Evolutionary conservation across 2,329 filamentous ascomycete genomes (phyloP).

Genomic region (Fusarium zealandicum): DNA sequence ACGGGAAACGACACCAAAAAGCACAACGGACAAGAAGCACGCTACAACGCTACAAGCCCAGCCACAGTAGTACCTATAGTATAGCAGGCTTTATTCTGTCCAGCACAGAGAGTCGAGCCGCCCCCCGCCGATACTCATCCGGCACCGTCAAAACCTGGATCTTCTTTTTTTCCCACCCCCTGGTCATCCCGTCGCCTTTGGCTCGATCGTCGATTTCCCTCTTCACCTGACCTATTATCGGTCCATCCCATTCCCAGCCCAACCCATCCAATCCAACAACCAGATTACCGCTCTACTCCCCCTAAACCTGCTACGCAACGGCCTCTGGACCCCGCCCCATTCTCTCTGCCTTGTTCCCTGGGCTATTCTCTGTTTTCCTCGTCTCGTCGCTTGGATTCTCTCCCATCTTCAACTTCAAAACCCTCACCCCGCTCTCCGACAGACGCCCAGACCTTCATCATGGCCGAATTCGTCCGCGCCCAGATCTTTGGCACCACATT

Average conservation of each 20-base stretch:
- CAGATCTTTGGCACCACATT: conserved; percentile 99
- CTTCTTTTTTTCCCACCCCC: conserved; percentile 30
- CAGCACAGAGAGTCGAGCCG: conserved; percentile 12
- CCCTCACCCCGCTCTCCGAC: conserved; percentile 6
- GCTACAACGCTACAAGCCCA: background rate
- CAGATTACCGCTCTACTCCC: conserved; percentile 22
- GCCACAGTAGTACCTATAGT: too few relatives aligned
- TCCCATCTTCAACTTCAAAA: conserved; percentile 17
- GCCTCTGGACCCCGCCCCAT: conserved; percentile 11
- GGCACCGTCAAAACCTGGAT: conserved; percentile 25
- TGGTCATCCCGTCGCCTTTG: conserved; percentile 24
- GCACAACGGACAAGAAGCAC: conserved; percentile 3
- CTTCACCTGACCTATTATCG: conserved; percentile 37
- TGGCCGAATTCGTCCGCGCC: conserved; percentile 99
- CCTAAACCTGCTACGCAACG: conserved; percentile 18
- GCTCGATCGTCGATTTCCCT: conserved; percentile 36
- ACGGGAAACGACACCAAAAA: conserved; percentile 17
- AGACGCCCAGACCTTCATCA: conserved; percentile 56
- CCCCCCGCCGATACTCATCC: conserved; percentile 7
- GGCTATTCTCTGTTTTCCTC: conserved; percentile 22
- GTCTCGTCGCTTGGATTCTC: conserved; percentile 23
- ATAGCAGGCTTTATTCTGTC: background rate
- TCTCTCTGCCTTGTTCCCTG: conserved; percentile 11
- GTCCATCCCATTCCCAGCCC: conserved; percentile 34
- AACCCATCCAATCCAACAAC: conserved; percentile 25